These are phyloP conservation scores for Paramecium biaurelia DNA, from an alignment of 73 alveolate species.

Conservation along the genomic window DNA sequence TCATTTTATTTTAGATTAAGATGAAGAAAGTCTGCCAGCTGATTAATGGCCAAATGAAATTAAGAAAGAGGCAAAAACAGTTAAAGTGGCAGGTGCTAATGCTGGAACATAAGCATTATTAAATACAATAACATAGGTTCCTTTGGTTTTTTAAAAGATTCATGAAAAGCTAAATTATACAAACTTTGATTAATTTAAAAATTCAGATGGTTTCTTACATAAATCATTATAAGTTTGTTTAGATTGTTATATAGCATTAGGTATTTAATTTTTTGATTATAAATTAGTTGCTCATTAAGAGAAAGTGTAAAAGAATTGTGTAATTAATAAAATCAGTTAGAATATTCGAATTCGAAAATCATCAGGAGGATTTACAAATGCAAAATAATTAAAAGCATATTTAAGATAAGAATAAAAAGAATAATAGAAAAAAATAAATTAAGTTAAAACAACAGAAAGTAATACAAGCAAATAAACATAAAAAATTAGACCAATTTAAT, in stretches of 20 bases:
- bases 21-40: neutral
- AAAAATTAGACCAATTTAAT: neutral
- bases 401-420: neutral
- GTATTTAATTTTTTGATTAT: neutral
- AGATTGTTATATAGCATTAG: slow-evolving; percentile 31
- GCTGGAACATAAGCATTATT: neutral
- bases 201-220: neutral
- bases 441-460: neutral
- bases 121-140: slow-evolving; percentile 11
- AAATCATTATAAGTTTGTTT: neutral
- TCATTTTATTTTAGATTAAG: neutral
- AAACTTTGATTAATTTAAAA: neutral
- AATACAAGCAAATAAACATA: neutral
- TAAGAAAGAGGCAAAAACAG: slow-evolving; percentile 23
- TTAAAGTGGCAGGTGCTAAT: neutral
- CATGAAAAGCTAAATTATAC: neutral
- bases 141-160: neutral
- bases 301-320: neutral
- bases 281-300: neutral
- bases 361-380: neutral
- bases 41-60: slow-evolving; percentile 39
- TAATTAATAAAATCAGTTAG: neutral
- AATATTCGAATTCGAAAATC: neutral
- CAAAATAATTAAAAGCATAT: neutral
- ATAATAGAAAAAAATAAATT: neutral